phyloP scores from a whole-genome alignment of 108 stramenopile species.

The Cyclotella distinguenda region DNA sequence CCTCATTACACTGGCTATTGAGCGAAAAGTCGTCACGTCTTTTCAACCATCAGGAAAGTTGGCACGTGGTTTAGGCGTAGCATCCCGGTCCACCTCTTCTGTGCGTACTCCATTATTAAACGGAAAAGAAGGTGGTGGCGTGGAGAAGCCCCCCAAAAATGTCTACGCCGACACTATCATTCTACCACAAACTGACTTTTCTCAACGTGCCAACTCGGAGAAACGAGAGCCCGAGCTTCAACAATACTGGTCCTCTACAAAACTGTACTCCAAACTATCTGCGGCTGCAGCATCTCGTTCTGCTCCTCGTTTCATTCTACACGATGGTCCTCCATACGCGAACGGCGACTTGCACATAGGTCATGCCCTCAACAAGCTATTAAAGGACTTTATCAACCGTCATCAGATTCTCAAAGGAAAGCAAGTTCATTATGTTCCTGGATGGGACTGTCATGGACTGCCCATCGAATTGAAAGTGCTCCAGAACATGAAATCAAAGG shows the following conservation, averaged over 20 bases:
- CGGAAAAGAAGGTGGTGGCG: conserved; percentile 6
- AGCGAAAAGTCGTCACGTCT: background rate
- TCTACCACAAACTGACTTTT: conserved; percentile 90
- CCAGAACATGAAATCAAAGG: conserved; percentile 87
- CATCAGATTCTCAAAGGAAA: conserved; percentile 91
- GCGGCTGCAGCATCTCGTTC: conserved; percentile 45
- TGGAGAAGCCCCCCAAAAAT: conserved; percentile 76
- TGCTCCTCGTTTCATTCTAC: conserved; percentile 85
- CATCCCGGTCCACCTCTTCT: background rate
- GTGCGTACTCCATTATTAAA: background rate
- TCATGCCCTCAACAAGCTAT: conserved; percentile 97
- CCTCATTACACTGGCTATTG: too few relatives aligned
- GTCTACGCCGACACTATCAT: conserved; percentile 87
- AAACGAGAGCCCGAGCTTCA: conserved; percentile 91
- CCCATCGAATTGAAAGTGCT: conserved; percentile 99
- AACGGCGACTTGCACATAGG: conserved; percentile 99
- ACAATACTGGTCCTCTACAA: conserved; percentile 80
- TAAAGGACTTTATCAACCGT: conserved; percentile 98
- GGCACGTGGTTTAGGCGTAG: background rate
- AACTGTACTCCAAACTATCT: conserved; percentile 87
- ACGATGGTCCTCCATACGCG: conserved; percentile 99
- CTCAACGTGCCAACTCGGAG: conserved; percentile 94
- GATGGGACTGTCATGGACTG: conserved; percentile 99
- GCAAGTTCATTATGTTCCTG: conserved; percentile 96
- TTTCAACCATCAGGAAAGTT: background rate